Evolutionary conservation across 768 basidiomycete species (phyloP).

Genomic region (Leccinum uliginosum): DNA sequence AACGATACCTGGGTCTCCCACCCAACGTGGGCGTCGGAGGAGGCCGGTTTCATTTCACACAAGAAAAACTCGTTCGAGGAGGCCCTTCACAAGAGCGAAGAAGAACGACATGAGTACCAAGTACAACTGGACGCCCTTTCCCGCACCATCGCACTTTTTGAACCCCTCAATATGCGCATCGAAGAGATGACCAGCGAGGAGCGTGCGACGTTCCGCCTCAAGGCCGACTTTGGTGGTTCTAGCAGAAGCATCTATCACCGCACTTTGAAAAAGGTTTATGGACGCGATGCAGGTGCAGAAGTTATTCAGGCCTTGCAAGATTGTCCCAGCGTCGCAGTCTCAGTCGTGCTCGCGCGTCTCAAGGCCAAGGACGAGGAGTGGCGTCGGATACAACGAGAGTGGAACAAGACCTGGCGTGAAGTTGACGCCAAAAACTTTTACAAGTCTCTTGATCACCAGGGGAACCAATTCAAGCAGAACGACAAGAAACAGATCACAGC

Average conservation of each 20-base stretch:
- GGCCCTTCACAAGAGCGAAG: conserved; percentile 92
- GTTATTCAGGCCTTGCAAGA: conserved; percentile 87
- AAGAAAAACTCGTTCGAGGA: conserved; percentile 98
- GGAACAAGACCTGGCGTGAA: conserved; percentile 96
- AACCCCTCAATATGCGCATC: conserved; percentile 81
- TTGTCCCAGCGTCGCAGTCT: conserved; percentile 83
- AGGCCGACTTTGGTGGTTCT: conserved; percentile 83
- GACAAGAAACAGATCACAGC: conserved; percentile 92
- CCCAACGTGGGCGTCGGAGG: conserved; percentile 97
- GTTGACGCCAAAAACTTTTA: conserved; percentile 97
- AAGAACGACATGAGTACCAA: conserved; percentile 97
- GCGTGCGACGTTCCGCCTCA: conserved; percentile 72
- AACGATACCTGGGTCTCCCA: conserved; percentile 99
- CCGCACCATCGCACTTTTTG: conserved; percentile 87
- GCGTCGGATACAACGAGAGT: conserved; percentile 90
- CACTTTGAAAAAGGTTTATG: conserved; percentile 92
- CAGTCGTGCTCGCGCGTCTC: conserved; percentile 83
- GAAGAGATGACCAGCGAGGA: conserved; percentile 89
- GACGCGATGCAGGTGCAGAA: conserved; percentile 69
- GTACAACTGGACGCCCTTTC: conserved; percentile 89
- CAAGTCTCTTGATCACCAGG: conserved; percentile 96
- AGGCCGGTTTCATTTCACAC: conserved; percentile 88
- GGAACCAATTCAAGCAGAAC: conserved; percentile 88
- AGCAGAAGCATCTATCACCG: conserved; percentile 88
- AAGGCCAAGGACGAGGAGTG: conserved; percentile 97